A percentile compares a stretch with the other conserved stretches of the same genome.
phyloP scores from a whole-genome alignment of 2,329 filamentous ascomycete genomes.

The Fusarium beomiforme region DNA sequence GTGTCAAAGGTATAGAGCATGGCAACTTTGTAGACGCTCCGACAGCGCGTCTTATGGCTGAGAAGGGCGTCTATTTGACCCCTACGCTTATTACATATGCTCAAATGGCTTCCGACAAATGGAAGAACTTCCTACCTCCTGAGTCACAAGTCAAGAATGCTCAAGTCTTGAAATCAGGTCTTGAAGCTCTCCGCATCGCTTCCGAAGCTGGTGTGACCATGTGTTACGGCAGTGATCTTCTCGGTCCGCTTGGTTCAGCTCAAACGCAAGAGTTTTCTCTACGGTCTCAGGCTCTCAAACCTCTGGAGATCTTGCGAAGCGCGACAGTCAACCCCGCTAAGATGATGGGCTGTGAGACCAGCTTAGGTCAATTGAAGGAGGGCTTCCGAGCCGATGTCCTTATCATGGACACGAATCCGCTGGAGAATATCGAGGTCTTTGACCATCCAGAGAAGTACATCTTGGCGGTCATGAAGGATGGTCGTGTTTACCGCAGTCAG shows the following conservation, averaged over 20 bases:
- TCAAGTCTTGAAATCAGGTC: background rate
- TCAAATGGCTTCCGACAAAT: background rate
- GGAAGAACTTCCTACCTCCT: background rate
- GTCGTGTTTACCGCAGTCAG: background rate
- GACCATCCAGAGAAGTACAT: background rate
- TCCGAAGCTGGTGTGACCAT: background rate
- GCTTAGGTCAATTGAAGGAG: background rate
- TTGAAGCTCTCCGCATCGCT: background rate
- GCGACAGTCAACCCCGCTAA: background rate
- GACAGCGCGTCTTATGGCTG: background rate
- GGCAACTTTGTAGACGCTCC: background rate
- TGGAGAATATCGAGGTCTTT: background rate
- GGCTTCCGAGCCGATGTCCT: background rate
- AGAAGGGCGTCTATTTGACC: background rate
- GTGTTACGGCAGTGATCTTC: background rate
- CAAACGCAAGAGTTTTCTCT: background rate
- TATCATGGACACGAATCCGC: background rate
- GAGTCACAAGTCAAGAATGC: background rate
- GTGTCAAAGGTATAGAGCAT: conserved; percentile 1
- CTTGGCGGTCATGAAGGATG: background rate
- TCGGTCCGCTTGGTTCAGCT: background rate
- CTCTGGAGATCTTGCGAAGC: background rate
- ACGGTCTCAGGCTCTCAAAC: background rate
- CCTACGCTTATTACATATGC: background rate
- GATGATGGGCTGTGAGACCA: background rate